Base-by-base conservation (phyloP, 2,329 filamentous ascomycete species). In the Drechslera avenae region DNA sequence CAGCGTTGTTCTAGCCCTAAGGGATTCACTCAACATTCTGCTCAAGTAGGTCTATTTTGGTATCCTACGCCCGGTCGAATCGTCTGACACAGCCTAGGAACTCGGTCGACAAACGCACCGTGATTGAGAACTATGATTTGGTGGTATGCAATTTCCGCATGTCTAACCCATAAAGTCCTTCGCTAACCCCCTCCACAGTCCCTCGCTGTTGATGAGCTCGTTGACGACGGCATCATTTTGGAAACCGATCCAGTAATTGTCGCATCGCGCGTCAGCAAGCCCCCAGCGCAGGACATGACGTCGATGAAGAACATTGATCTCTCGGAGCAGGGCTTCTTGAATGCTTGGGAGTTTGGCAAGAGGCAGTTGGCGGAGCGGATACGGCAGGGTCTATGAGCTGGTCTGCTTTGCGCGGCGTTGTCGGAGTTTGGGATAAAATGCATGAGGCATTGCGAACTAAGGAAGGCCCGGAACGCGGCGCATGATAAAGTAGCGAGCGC, bases 71-170 rank as follows among this genome's bases (percentile, higher is more conserved):
- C 13, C n/a, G 18, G 26, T 16, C 4, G 7, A 30, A 13, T 16
- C n/a, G 8, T 23, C 56, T 62, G 39, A 63, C 31, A 13, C 21
- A 9, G 17, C 5, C 7, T 41, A 96, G 91, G 76, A 93, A 95
- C 83, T 91, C 91, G 28, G 92, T 95, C 42, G 94, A 99, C 80
- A 97, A 97, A 83, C 88, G 94, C 62, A 97, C 94, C 50, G 91
- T 97, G 62, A 88, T 97, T 69, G 94, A 99, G 78, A 97, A 97
- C 83, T 99, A 97, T 81, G 94, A 97, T 76, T 84, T 97, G 17
- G 90, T 97, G 56, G 70, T 73, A 66, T 28, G 71, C 23, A 17
- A 16, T 16, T 16, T 13, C 16, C 16, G 12, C 7, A 62, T 32
- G 13, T 19, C 10, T 14, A 3, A 3, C 13, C 16, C 30, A 35